Conservation (phyloP, 192 early-diverging fungal genomes). For the Podila minutissima region DNA sequence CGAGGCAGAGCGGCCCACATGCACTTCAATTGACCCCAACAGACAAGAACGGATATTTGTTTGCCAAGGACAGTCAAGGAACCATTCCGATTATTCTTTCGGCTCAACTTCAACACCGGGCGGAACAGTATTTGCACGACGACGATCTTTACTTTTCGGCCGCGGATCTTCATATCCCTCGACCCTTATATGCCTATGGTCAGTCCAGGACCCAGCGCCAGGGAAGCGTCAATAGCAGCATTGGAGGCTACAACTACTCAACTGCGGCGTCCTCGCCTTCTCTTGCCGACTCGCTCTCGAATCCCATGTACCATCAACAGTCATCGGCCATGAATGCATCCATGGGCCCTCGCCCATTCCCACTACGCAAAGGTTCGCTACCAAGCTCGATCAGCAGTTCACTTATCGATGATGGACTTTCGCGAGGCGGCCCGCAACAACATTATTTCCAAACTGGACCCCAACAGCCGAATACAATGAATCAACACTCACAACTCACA, state of each 20-base stretch:
- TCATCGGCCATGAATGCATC: neutral
- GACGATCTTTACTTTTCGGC: slow-evolving; percentile 1
- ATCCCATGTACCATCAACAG: slow-evolving; percentile 47
- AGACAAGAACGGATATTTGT: slow-evolving; percentile 1
- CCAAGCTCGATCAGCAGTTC: slow-evolving; percentile 18
- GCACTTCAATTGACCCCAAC: neutral
- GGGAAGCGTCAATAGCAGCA: slow-evolving; percentile 40
- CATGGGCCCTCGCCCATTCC: neutral
- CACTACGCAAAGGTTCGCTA: slow-evolving; percentile 29
- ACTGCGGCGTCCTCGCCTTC: slow-evolving; percentile 36
- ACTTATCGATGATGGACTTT: neutral
- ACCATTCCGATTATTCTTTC: slow-evolving; percentile 40
- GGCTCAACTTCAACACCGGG: slow-evolving; percentile 12
- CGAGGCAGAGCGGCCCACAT: neutral
- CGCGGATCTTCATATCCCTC: slow-evolving; percentile 28
- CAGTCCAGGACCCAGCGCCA: slow-evolving; percentile 40
- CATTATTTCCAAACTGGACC: neutral
- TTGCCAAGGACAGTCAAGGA: slow-evolving; percentile 11
- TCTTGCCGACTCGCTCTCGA: slow-evolving; percentile 45
- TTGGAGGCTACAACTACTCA: slow-evolving; percentile 42
- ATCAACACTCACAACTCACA: neutral
- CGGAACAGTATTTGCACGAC: neutral
- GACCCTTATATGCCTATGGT: slow-evolving; percentile 26
- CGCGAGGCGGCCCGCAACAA: neutral
- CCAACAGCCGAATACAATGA: neutral